Evolutionary conservation across 164 flowering plant genomes (phyloP), one percentile per base, ranked within the genome.

Genomic region (Annona squamosa): DNA sequence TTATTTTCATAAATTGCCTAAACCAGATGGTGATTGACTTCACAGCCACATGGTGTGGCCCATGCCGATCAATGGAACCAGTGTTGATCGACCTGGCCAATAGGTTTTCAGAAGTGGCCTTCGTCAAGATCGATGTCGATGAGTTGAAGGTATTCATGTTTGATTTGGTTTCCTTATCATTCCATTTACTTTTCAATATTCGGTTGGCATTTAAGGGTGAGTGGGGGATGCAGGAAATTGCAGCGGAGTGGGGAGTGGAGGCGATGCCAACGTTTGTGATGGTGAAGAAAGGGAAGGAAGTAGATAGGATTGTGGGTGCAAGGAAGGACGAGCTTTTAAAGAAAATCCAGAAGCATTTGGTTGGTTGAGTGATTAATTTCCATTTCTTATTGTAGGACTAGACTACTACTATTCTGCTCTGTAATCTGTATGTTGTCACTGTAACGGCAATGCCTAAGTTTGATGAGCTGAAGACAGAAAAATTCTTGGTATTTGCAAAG

Each of bases 41-140:
- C 81, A 72, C 89, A 1, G 96, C 93, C 5, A 57, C 84, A 4
- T 91, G 96, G 96, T 91, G 92, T 65, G 88, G 86, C 59, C 92
- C 93, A 0, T 91, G 96, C 61, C 84, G 80, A 9, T 13, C 47
- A 65, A 83, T 91, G 81, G 90, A 89, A 63, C 91, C 88, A 5
- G 6, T 47, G 4, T 1, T 91, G 7, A 77, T 82, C 16, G 85
- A 84, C 5, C 72, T 84, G 43, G 85, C 91, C 12, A 77, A 79
- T 9, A 85, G 72, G 52, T 86, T 82, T 74, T 69, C 80, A 0
- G 86, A 88, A 4, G 89, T 89, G 2, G 84, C 82, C 67, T 87
- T 89, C 75, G 75, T 91, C 77, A 88, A 86, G 89, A 84, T 89
- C 62, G 96, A 91, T 57, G 90, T 86, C 3, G 93, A 91, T 70